Percentiles rank a stretch among this genome's conserved stretches.
These are phyloP conservation scores for Plasmodium cynomolgi DNA, from an alignment of 169 alveolate genomes.

Conservation along the genomic window DNA sequence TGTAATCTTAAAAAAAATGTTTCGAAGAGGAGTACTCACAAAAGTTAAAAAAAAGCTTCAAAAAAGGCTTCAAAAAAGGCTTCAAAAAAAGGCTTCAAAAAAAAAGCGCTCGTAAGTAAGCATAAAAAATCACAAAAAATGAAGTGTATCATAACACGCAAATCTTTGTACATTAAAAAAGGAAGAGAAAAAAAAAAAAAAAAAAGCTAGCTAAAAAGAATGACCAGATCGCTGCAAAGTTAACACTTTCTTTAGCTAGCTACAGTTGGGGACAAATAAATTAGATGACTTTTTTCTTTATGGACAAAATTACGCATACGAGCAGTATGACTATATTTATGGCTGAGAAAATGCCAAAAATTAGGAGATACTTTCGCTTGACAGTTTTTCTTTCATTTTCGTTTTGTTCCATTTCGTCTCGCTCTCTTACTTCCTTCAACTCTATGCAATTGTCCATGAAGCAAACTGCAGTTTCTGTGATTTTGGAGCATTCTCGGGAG, in stretches of 20 bases:
- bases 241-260: not conserved
- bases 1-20: not conserved
- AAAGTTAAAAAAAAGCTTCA: not conserved
- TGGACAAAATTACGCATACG: conserved; percentile 25
- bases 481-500: conserved; percentile 17
- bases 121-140: not conserved
- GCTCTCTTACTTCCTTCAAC: not conserved
- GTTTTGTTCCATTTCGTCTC: conserved; percentile 1
- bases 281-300: conserved; percentile 53
- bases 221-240: not conserved
- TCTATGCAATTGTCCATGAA: not conserved
- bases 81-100: not conserved
- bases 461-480: conserved; percentile 51
- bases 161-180: not conserved
- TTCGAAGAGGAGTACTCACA: not conserved
- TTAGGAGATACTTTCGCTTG: conserved; percentile 8
- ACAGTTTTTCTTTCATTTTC: not conserved
- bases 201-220: not conserved
- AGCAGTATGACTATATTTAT: conserved; percentile 7
- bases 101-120: not conserved
- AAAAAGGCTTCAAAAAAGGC: not conserved
- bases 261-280: not conserved
- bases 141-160: not conserved
- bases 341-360: conserved; percentile 39
- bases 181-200: not conserved